These are phyloP conservation scores for Scalesia atractyloides DNA, from an alignment of 129 eudicot genomes.

Conservation along the genomic window DNA sequence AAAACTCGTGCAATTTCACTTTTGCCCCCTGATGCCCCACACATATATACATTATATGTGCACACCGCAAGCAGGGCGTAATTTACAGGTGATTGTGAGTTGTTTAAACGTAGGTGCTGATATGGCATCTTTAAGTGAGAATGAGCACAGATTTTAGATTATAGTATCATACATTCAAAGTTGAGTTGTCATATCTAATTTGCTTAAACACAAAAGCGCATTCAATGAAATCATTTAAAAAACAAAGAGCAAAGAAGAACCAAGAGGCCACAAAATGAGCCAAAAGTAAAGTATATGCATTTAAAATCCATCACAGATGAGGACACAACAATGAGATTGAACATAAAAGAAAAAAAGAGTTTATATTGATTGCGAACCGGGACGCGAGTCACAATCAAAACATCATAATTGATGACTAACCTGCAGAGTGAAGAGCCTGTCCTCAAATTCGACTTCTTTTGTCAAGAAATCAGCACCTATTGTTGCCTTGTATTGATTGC, in stretches of 20 bases:
- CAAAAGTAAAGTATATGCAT: background rate
- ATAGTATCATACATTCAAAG: background rate
- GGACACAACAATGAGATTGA: background rate
- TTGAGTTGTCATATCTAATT: background rate
- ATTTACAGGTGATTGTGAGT: slow-evolving; percentile 9
- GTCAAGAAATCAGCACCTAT: slow-evolving; percentile 95
- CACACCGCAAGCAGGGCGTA: no score
- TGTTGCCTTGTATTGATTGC: slow-evolving; percentile 88
- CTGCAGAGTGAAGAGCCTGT: slow-evolving; percentile 83
- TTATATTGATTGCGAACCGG: background rate
- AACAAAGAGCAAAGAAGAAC: no score
- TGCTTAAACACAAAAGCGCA: background rate
- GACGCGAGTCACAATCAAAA: no score
- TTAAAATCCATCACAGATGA: background rate
- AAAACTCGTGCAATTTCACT: no score
- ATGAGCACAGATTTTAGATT: background rate
- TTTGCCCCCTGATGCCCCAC: no score
- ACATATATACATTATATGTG: no score
- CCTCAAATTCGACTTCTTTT: slow-evolving; percentile 87
- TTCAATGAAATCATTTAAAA: background rate
- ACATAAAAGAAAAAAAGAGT: background rate
- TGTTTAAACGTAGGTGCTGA: background rate
- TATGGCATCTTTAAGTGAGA: background rate
- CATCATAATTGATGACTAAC: slow-evolving; percentile 26
- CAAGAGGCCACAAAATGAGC: background rate